Conservation (phyloP, 371 early-diverging fungal species). For the Smittium mucronatum region DNA sequence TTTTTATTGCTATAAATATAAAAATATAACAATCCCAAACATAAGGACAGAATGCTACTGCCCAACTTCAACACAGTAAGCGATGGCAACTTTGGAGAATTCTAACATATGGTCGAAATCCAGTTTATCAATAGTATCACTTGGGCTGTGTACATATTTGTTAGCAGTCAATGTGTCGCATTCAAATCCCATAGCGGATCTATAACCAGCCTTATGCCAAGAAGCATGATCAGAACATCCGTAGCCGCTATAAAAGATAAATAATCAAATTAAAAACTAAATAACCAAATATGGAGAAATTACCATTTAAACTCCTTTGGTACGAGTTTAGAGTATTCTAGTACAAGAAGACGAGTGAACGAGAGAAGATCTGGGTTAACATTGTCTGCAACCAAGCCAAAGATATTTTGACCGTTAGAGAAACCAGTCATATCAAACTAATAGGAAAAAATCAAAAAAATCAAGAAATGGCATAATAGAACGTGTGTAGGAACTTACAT, state of each 20-base stretch:
- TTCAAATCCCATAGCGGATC: constrained; percentile 79
- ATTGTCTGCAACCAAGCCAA: constrained; percentile 75
- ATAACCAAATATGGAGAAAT: not conserved
- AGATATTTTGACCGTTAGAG: constrained; percentile 38
- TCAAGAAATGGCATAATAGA: too few species aligned
- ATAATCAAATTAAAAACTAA: not conserved
- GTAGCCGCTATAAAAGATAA: constrained; percentile 19
- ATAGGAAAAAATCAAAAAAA: too few species aligned
- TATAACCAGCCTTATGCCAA: constrained; percentile 74
- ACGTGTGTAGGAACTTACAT: constrained; percentile 25
- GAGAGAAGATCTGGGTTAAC: constrained; percentile 54
- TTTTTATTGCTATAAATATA: too few species aligned
- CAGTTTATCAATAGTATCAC: constrained; percentile 56
- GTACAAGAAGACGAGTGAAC: constrained; percentile 40
- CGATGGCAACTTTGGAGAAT: constrained; percentile 67
- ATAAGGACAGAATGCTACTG: not conserved
- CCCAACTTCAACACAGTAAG: constrained; percentile 70
- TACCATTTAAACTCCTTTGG: constrained; percentile 20
- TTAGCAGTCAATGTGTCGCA: constrained; percentile 52
- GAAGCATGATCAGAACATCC: constrained; percentile 75
- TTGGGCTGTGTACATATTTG: constrained; percentile 57
- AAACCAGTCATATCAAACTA: constrained; percentile 70
- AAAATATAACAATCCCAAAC: too few species aligned
- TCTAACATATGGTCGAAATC: constrained; percentile 74
- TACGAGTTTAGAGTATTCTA: constrained; percentile 28